A percentile compares a stretch with the other conserved stretches of the same genome.
Conservation (phyloP, 2,329 filamentous ascomycete species). For the Intubia oerlemansii region DNA sequence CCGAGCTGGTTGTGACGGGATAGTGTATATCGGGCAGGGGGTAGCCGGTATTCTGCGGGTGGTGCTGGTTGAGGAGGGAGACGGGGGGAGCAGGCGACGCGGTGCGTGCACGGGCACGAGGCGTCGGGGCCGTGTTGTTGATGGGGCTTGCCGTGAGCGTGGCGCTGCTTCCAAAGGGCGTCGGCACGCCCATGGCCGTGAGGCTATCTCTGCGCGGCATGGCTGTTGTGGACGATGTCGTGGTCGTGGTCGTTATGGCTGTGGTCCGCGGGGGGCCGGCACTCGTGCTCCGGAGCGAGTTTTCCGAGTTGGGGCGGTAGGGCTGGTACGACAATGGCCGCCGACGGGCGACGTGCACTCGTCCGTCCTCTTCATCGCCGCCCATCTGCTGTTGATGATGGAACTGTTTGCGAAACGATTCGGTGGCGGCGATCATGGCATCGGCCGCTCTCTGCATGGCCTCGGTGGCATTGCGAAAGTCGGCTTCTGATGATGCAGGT, state of each 20-base stretch:
- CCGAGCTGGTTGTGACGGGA: no score
- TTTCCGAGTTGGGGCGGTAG: constrained; percentile 3
- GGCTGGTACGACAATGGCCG: constrained; percentile 7
- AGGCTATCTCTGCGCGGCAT: no score
- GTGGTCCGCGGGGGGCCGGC: neutral
- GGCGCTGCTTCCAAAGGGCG: no score
- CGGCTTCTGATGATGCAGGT: no score
- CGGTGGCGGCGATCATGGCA: constrained; percentile 12
- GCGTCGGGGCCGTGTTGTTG: no score
- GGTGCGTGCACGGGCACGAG: no score
- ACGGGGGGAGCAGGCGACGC: constrained; percentile 5
- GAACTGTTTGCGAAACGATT: constrained; percentile 11
- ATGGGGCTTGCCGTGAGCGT: no score
- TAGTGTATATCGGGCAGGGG: no score
- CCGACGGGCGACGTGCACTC: no score
- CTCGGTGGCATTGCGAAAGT: constrained; percentile 10
- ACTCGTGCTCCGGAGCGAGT: neutral
- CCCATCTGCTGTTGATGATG: constrained; percentile 1
- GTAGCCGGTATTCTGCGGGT: no score
- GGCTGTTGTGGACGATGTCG: no score
- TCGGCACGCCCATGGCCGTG: no score
- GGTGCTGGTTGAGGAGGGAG: constrained; percentile 3
- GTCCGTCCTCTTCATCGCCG: neutral
- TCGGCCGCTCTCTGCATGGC: constrained; percentile 13
- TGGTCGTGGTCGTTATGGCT: neutral